Evolutionary conservation across 306 rosid species (phyloP).

Genomic region (Quercus engelmannii): DNA sequence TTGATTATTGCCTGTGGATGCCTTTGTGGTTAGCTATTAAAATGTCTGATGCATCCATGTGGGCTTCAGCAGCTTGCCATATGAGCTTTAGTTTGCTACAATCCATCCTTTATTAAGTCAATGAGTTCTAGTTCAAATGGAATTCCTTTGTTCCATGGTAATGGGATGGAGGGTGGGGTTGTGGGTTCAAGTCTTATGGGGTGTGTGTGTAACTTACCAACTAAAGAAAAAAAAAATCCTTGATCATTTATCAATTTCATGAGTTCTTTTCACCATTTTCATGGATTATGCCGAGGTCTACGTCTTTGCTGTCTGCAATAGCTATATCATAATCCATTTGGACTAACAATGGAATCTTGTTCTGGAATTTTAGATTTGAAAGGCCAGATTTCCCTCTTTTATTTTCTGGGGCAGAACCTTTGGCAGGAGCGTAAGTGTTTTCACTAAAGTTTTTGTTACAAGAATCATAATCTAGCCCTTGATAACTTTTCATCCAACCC

Average conservation of each 20-base stretch:
- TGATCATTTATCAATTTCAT: not conserved
- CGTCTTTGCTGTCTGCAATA: not conserved
- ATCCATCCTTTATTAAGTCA: not conserved
- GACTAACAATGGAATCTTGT: conserved; percentile 27
- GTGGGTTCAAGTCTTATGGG: no score
- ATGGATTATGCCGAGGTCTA: not conserved
- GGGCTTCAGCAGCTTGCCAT: not conserved
- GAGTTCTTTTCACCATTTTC: not conserved
- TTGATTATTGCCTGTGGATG: not conserved
- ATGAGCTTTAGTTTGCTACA: not conserved
- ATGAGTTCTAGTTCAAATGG: no score
- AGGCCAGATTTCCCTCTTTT: conserved; percentile 80
- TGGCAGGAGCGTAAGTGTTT: conserved; percentile 81
- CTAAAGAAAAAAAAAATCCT: no score
- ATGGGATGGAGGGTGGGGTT: no score
- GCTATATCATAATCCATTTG: not conserved
- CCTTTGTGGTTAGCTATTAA: not conserved
- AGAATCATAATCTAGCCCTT: not conserved
- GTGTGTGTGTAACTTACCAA: no score
- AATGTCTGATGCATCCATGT: not conserved
- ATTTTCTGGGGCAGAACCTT: conserved; percentile 77
- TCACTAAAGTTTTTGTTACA: conserved; percentile 4
- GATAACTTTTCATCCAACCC: conserved; percentile 13
- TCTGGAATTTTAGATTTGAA: conserved; percentile 66
- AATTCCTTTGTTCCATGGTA: no score